Evolutionary conservation across 805 yeast genomes (phyloP), one percentile per base, ranked within the genome.

Genomic region (Metschnikowia baotianmanensis): DNA sequence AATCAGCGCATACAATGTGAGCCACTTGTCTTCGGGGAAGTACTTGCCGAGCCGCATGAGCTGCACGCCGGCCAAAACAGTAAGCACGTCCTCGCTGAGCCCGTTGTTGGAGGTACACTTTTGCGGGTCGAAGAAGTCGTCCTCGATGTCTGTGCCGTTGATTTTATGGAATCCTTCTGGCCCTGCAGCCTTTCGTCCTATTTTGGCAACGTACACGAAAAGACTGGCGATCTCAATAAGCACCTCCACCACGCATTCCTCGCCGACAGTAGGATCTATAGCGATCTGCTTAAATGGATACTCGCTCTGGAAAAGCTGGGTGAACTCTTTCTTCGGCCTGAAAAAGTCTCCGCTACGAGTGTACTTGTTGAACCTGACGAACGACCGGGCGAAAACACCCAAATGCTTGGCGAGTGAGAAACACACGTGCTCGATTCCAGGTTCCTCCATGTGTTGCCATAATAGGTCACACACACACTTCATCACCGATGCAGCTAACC

Each of bases 21-120:
- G 60, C 96, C 96, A 88, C 51, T 78, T 81, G 22, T 72, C 74
- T 32, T 73, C 71, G 3, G 91, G 91, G 66, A 76, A 84, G 55
- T 76, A 80, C 37, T 69, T 71, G 24, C 81, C 74, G 46, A 71
- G 75, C 39, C 80, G 58, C 44, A 82, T 60, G 21, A 73, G 58
- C 49, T 76, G 74, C 13, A 78, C 69, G 7, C 79, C 75, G 6
- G 74, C 68, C 30, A 78, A 69, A 16, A 78, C 51, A 10, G 67
- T 59, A 26, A 61, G 45, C 20, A 68, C 45, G 42, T 66, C 72
- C 45, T 77, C 78, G 20, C 69, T 75, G 34, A 57, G 59, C 31
- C 78, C 70, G 31, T 59, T 55, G 24, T 57, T 61, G 16, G 71
- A 64, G 41, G 73, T 72, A 46, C 69, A 69, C 25, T 56, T 58